These are phyloP conservation scores for Globisporangium mamillatum DNA, from an alignment of 352 stramenopile genomes.

Conservation along the genomic window DNA sequence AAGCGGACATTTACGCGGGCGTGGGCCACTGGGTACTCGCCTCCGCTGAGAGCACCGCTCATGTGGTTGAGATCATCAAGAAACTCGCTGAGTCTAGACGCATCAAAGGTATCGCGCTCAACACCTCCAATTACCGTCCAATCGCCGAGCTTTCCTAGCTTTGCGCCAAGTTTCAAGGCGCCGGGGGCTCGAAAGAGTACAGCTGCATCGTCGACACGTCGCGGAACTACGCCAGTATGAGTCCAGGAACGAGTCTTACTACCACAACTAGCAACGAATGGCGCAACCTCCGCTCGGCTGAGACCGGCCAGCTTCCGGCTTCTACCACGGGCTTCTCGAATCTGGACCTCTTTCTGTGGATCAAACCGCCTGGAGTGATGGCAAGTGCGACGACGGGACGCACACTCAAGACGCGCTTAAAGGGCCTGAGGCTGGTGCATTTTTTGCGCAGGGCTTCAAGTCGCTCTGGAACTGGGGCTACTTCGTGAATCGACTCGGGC, in stretches of 20 bases:
- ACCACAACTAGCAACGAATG: constrained; percentile 35
- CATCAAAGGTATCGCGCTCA: constrained; percentile 59
- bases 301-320: constrained; percentile 50
- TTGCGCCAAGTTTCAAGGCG: constrained; percentile 48
- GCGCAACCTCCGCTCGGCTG: constrained; percentile 58
- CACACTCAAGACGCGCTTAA: constrained; percentile 15
- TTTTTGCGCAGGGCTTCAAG: constrained; percentile 52
- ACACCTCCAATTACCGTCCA: constrained; percentile 66
- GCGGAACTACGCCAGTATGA: constrained; percentile 40
- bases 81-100: constrained; percentile 15
- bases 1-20: constrained; percentile 64
- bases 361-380: constrained; percentile 64
- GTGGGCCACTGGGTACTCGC: constrained; percentile 55
- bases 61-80: constrained; percentile 43
- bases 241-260: constrained; percentile 14
- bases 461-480: constrained; percentile 64
- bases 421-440: constrained; percentile 35
- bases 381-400: constrained; percentile 32
- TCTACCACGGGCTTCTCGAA: constrained; percentile 38
- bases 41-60: constrained; percentile 4
- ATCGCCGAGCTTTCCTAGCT: constrained; percentile 41
- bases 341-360: constrained; percentile 68
- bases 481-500: constrained; percentile 32
- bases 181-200: constrained; percentile 34
- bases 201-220: constrained; percentile 68